A percentile compares a stretch with the other conserved stretches of the same genome.
Evolutionary conservation across 1,284 basidiomycete genomes (phyloP).

Genomic region (Cryptococcus sp.): DNA sequence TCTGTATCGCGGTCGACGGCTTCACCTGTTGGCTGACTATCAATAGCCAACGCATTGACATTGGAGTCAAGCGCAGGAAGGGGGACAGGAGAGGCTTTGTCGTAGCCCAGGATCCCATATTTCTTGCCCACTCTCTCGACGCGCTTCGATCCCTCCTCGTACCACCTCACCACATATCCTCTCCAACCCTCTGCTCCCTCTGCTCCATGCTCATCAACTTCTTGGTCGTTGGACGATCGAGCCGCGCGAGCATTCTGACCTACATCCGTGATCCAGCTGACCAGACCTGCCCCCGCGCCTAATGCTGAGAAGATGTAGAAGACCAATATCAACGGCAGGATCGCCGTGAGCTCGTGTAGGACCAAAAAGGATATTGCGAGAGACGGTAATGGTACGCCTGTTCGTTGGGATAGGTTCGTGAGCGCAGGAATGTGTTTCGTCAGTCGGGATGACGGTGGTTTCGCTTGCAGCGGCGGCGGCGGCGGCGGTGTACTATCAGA

Average conservation of each 20-base stretch:
- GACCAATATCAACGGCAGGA: conserved; percentile 72
- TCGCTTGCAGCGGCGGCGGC: background rate
- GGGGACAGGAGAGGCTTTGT: conserved; percentile 55
- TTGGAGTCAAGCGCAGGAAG: background rate
- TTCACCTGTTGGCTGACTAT: conserved; percentile 4
- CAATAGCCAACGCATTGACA: background rate
- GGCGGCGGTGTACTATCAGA: background rate
- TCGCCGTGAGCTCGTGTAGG: conserved; percentile 83
- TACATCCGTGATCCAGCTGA: conserved; percentile 52
- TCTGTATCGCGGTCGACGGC: conserved; percentile 17
- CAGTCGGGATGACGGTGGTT: conserved; percentile 17
- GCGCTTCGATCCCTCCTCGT: conserved; percentile 71
- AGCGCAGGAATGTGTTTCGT: conserved; percentile 38
- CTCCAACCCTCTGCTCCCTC: conserved; percentile 28
- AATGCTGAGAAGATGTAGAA: conserved; percentile 72
- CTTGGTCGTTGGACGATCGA: background rate
- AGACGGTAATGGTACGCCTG: conserved; percentile 65
- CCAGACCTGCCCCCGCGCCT: conserved; percentile 70
- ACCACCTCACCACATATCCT: conserved; percentile 61
- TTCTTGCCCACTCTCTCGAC: conserved; percentile 70
- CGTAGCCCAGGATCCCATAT: conserved; percentile 80
- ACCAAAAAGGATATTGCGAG: conserved; percentile 77
- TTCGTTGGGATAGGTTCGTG: conserved; percentile 30
- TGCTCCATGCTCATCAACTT: conserved; percentile 40
- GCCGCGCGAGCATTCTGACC: background rate